Percentiles rank a stretch among this genome's conserved stretches.
phyloP scores from a whole-genome alignment of 352 stramenopile genomes.

The Phytophthora brassicae region DNA sequence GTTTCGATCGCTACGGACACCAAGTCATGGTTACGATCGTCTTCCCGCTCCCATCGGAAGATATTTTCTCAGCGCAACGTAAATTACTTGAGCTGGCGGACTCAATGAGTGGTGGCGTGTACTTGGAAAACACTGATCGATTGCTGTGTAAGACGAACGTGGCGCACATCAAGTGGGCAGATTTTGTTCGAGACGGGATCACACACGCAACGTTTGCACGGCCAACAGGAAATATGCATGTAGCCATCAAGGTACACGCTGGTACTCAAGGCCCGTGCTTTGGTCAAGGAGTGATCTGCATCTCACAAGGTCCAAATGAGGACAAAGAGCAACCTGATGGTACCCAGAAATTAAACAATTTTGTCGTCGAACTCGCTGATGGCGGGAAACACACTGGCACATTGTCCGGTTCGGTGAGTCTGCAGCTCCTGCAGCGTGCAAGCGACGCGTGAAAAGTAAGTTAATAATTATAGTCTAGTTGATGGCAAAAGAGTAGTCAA shows the following conservation, averaged over 20 bases:
- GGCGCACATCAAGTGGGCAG: slow-evolving; percentile 45
- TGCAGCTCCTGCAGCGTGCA: slow-evolving; percentile 35
- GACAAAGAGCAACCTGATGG: slow-evolving; percentile 25
- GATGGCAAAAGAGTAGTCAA: slow-evolving; percentile 23
- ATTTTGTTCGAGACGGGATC: slow-evolving; percentile 53
- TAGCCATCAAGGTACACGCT: slow-evolving; percentile 70
- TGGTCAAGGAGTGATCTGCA: slow-evolving; percentile 67
- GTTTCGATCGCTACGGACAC: slow-evolving; percentile 35
- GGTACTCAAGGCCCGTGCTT: slow-evolving; percentile 48
- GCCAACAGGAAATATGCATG: slow-evolving; percentile 62
- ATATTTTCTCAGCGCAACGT: slow-evolving; percentile 84
- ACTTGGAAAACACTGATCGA: slow-evolving; percentile 46
- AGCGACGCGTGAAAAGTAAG: slow-evolving; percentile 25
- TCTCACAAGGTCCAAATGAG: slow-evolving; percentile 38
- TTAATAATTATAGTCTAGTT: slow-evolving; percentile 36
- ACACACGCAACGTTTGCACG: slow-evolving; percentile 61
- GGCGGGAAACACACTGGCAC: slow-evolving; percentile 60
- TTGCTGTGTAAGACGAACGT: slow-evolving; percentile 51
- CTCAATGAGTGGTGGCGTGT: slow-evolving; percentile 61
- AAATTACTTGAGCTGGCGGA: slow-evolving; percentile 79
- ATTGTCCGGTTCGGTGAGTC: slow-evolving; percentile 48
- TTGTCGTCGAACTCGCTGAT: slow-evolving; percentile 54
- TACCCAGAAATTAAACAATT: slow-evolving; percentile 37
- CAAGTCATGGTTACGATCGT: slow-evolving; percentile 65
- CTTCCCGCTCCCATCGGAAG: slow-evolving; percentile 80